These are phyloP conservation scores for Gymnopilus dilepis DNA, from an alignment of 768 basidiomycete genomes.

Conservation along the genomic window DNA sequence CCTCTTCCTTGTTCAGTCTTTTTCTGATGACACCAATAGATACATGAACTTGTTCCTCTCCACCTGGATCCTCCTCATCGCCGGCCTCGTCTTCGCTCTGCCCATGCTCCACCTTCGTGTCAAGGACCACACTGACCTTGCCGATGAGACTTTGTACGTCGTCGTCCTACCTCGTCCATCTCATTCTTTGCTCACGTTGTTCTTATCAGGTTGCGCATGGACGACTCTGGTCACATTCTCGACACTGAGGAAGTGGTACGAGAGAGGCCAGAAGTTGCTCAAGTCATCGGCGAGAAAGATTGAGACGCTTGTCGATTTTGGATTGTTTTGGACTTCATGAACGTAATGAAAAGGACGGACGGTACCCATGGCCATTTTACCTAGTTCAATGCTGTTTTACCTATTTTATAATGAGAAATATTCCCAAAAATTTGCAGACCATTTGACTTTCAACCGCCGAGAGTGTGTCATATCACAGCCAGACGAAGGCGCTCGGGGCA, in stretches of 20 bases:
- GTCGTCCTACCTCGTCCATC: neutral
- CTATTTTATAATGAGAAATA: too few relatives aligned
- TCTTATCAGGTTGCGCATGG: conserved; percentile 44
- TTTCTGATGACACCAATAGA: conserved; percentile 27
- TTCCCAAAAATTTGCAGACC: too few relatives aligned
- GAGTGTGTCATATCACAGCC: too few relatives aligned
- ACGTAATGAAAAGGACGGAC: too few relatives aligned
- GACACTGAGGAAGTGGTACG: conserved; percentile 2
- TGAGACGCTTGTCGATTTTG: neutral
- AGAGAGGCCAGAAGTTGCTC: neutral
- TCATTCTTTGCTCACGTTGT: neutral
- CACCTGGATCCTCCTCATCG: conserved; percentile 72
- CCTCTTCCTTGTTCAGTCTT: neutral
- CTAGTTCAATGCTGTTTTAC: too few relatives aligned
- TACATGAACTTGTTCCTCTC: conserved; percentile 77
- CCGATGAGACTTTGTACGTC: conserved; percentile 59
- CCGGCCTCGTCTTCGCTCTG: conserved; percentile 66
- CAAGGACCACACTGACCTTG: conserved; percentile 58
- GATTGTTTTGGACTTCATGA: neutral
- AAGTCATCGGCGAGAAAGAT: neutral
- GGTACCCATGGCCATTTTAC: too few relatives aligned
- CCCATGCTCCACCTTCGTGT: conserved; percentile 79
- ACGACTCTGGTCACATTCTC: conserved; percentile 43
- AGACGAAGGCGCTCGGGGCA: too few relatives aligned
- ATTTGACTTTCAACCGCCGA: too few relatives aligned